Base-by-base conservation (phyloP, 129 eudicot genomes). In the Apium graveolens region DNA sequence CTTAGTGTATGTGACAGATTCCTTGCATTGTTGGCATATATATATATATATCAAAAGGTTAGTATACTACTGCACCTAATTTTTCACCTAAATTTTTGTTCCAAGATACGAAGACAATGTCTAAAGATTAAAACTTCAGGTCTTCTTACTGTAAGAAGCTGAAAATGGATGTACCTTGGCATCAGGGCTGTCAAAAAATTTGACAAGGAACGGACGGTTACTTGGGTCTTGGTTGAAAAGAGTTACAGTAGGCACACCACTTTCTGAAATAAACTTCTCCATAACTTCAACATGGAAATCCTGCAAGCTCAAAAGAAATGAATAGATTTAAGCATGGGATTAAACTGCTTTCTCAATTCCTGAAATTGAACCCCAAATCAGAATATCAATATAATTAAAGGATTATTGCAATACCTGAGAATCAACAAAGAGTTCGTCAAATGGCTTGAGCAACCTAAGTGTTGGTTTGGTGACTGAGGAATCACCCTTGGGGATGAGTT, bases 371-470 rank as follows among this genome's bases (percentile, higher is more conserved):
- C n/a, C n/a, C n/a, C n/a, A n/a, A 26, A 41, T 35, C 43, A 3
- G 37, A 34, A 78, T 63, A 37, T 41, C 39, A 34, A 65, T 43
- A 76, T 3, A 26, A 31, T 41, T 12, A 1, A 4, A 37, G 27
- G 16, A 17, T 63, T 34, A 57, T 21, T 69, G 63, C 34, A 65
- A 62, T 80, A 93, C 98, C 90, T 93, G 80, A 78, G 75, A 84
- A 81, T 93, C 98, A 78, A 86, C 94, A 76, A 83, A 55, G 43
- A 87, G 90, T 81, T 93, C 98, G 83, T 93, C 98, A 70, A 93
- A 93, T 78, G 98, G 98, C 90, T 93, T 93, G 55, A 93, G 73
- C 66, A 93, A 76, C 82, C 98, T 85, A 82, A 93, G 78, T 3
- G 92, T 84, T 34, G 97, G 98, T 77, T 85, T 82, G 74, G 80